Percentiles rank a stretch among this genome's conserved stretches.
Evolutionary conservation across 768 basidiomycete genomes (phyloP).

Genomic region (Leccinum fibrillosum): DNA sequence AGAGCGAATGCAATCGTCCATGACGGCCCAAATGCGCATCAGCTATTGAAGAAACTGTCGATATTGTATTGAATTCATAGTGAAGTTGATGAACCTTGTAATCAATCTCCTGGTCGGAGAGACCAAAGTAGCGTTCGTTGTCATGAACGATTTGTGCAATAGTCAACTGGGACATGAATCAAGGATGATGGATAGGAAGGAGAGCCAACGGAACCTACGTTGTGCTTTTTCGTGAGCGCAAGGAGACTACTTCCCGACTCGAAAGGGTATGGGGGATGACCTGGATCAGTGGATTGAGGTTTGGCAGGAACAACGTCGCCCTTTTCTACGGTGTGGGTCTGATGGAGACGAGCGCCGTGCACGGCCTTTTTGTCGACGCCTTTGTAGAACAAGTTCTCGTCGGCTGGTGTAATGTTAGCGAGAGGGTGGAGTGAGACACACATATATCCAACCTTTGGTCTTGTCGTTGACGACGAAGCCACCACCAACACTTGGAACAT

Average conservation of each 20-base stretch:
- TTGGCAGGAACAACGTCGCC: conserved; percentile 12
- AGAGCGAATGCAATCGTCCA: conserved; percentile 87
- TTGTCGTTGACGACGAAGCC: conserved; percentile 96
- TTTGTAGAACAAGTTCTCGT: conserved; percentile 95
- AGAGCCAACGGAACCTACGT: conserved; percentile 48
- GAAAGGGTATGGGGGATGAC: conserved; percentile 82
- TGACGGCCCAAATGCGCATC: conserved; percentile 83
- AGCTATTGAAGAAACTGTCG: conserved; percentile 33
- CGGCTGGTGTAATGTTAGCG: conserved; percentile 43
- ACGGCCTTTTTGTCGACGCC: conserved; percentile 81
- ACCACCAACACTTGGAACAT: conserved; percentile 66
- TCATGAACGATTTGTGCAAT: conserved; percentile 93
- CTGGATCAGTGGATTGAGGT: conserved; percentile 27
- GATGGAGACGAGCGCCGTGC: conserved; percentile 75
- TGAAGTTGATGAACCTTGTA: conserved; percentile 48
- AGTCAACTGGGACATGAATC: conserved; percentile 58
- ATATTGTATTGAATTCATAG: neutral
- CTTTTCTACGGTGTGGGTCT: conserved; percentile 46
- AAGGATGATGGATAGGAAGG: conserved; percentile 1
- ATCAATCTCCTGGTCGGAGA: conserved; percentile 71
- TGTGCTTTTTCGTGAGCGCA: conserved; percentile 73
- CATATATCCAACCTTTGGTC: conserved; percentile 61
- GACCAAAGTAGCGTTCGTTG: conserved; percentile 82
- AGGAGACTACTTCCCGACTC: conserved; percentile 73
- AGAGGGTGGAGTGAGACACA: neutral